Base-by-base conservation (phyloP, 306 rosid genomes). In the Cicer pinnatifidum region DNA sequence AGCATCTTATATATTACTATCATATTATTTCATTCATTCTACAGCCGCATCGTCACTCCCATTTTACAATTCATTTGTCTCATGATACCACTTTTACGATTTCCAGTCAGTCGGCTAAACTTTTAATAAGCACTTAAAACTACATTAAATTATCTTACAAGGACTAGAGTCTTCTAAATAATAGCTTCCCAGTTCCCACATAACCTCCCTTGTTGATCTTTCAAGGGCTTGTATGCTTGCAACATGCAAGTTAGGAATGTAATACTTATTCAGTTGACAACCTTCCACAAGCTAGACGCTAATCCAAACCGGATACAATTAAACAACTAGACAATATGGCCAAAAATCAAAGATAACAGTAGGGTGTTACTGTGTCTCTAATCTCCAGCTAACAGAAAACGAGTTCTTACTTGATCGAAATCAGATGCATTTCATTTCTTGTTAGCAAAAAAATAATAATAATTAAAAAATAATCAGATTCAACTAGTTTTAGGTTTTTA, bases 251-350 rank as follows among this genome's bases (percentile, higher is more conserved):
- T 38, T 13, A 38, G 48, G 13, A 62, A 38, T 13, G 28, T 38
- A 62, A 62, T 38, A 38, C 50, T 7, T 40, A 35, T 16, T 40
- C 69, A 40, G 9, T 9, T 16, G 35, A 63, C 6, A 15, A 63
- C 5, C 37, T 40, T 40, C 51, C 37, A 40, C 35, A 63, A 16
- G 35, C 35, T 15, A 39, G 13, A 63, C 39, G 33, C 69, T 15
- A 38, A 63, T 63, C 13, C 69, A 40, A 41, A 63, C 51, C n/a
- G n/a, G 17, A 60, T 20, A 59, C 6, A 61, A 33, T 46, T 19
- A 69, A 81, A 37, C 48, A 28, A 8, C 77, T 63, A 61, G 11
- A 72, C 72, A 64, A 65, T 66, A 66, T 5, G n/a, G 9, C 28
- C 40, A 47, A 19, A 43, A 65, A 46, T 44, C 12, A 59, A 58